A percentile compares a stretch with the other conserved stretches of the same genome.
Evolutionary conservation across 1,139 yeast species (phyloP).

Genomic region (Debaryomyces sp.): DNA sequence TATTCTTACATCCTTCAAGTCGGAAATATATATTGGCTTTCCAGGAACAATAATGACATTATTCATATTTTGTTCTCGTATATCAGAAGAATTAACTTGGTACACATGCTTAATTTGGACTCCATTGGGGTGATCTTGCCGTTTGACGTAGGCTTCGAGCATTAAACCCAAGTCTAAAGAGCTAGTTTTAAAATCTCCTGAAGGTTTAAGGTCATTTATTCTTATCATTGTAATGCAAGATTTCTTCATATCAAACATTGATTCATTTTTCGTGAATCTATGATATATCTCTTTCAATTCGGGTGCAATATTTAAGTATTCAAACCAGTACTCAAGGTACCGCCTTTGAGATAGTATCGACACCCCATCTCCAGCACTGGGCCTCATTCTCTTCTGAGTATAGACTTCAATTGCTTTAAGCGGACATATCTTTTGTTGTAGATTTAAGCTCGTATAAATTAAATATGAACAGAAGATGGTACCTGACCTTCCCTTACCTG

Average conservation of each 20-base stretch:
- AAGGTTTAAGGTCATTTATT: slow-evolving; percentile 3
- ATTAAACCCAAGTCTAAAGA: slow-evolving; percentile 5
- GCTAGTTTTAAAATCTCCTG: neutral
- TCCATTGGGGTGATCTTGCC: slow-evolving; percentile 7
- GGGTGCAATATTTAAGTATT: slow-evolving; percentile 22
- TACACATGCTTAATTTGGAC: slow-evolving; percentile 6
- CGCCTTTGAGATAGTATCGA: slow-evolving; percentile 71
- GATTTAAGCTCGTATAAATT: slow-evolving; percentile 39
- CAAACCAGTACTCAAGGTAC: slow-evolving; percentile 63
- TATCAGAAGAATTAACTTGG: slow-evolving; percentile 1
- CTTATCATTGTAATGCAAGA: slow-evolving; percentile 9
- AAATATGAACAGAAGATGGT: slow-evolving; percentile 72
- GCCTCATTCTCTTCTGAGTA: slow-evolving; percentile 60
- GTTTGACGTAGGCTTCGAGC: slow-evolving; percentile 10
- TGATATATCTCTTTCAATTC: slow-evolving; percentile 4
- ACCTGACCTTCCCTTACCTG: slow-evolving; percentile 93
- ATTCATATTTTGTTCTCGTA: neutral
- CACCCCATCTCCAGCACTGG: slow-evolving; percentile 65
- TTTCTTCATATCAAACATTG: slow-evolving; percentile 3
- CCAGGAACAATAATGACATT: slow-evolving; percentile 5
- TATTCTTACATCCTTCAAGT: slow-evolving; percentile 14
- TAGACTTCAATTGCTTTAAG: slow-evolving; percentile 54
- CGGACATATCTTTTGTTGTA: slow-evolving; percentile 21
- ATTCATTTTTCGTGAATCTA: neutral
- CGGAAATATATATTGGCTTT: slow-evolving; percentile 4